phyloP scores from a whole-genome alignment of 306 rosid species.

The Trifolium fragiferum region DNA sequence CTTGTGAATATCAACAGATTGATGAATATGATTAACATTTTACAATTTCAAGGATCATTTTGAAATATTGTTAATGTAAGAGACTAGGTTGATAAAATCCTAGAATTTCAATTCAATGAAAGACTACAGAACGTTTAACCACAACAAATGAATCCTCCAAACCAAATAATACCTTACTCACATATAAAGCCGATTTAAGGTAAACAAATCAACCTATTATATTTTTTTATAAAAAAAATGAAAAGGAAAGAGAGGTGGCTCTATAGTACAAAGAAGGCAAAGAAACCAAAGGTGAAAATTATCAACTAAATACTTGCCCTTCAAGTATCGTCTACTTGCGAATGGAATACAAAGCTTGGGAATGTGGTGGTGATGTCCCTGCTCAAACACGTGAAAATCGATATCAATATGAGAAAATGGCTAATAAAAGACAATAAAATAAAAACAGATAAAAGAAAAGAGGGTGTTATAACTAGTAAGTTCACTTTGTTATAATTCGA shows the following conservation, averaged over 20 bases:
- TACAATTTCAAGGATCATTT: too few species aligned
- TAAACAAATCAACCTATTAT: conserved; percentile 35
- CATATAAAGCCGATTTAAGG: conserved; percentile 33
- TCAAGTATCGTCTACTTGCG: conserved; percentile 89
- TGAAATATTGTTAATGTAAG: too few species aligned
- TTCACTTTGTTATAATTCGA: background rate
- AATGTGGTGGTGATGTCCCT: conserved; percentile 97
- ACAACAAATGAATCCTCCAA: conserved; percentile 38
- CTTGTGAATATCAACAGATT: too few species aligned
- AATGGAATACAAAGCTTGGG: conserved; percentile 94
- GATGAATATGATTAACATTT: too few species aligned
- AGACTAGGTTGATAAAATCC: too few species aligned
- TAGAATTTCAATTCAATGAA: too few species aligned
- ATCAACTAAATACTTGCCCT: conserved; percentile 26
- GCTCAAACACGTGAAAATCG: conserved; percentile 42
- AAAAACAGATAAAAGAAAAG: background rate
- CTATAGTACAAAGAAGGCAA: conserved; percentile 32
- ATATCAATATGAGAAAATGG: conserved; percentile 21
- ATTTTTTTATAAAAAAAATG: conserved; percentile 12
- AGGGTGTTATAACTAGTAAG: background rate
- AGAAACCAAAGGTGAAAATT: conserved; percentile 26
- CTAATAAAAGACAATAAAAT: background rate
- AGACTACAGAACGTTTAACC: background rate
- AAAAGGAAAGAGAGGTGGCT: conserved; percentile 20
- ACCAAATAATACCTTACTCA: conserved; percentile 45